These are phyloP conservation scores for Herpetomonas muscarum DNA, from an alignment of 208 protist species.

Conservation along the genomic window DNA sequence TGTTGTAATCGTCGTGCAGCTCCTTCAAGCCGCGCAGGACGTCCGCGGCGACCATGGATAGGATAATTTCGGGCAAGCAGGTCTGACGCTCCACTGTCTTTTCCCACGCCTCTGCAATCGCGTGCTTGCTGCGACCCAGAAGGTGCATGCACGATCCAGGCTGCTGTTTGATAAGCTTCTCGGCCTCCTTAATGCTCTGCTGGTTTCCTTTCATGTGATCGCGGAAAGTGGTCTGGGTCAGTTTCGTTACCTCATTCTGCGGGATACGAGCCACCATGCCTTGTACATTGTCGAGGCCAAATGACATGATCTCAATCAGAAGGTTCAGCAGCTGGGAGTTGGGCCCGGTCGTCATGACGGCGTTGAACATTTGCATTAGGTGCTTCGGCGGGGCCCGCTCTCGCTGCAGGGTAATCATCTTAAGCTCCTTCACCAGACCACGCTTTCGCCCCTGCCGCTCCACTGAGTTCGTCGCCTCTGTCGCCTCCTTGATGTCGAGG, in stretches of 20 bases:
- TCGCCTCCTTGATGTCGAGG: slow-evolving; percentile 74
- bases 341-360: slow-evolving; percentile 47
- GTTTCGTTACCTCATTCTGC: slow-evolving; percentile 49
- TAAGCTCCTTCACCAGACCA: slow-evolving; percentile 83
- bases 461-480: slow-evolving; percentile 58
- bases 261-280: slow-evolving; percentile 76
- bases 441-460: slow-evolving; percentile 81
- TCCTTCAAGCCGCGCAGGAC: slow-evolving; percentile 75
- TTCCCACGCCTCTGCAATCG: slow-evolving; percentile 66
- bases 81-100: slow-evolving; percentile 95
- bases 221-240: slow-evolving; percentile 69
- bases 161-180: slow-evolving; percentile 36
- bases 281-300: slow-evolving; percentile 72
- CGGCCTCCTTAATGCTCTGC: slow-evolving; percentile 16
- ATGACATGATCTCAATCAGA: slow-evolving; percentile 84
- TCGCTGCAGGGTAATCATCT: slow-evolving; percentile 76
- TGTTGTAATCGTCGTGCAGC: slow-evolving; percentile 77
- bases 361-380: slow-evolving; percentile 87
- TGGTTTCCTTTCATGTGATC: slow-evolving; percentile 32
- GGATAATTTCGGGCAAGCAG: slow-evolving; percentile 99
- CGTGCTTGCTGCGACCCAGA: slow-evolving; percentile 54
- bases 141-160: slow-evolving; percentile 50
- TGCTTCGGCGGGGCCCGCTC: slow-evolving; percentile 31
- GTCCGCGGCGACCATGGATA: slow-evolving; percentile 99
- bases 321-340: slow-evolving; percentile 65